phyloP scores from a whole-genome alignment of 2,329 filamentous ascomycete species.

The Teratosphaeria gauchensis region DNA sequence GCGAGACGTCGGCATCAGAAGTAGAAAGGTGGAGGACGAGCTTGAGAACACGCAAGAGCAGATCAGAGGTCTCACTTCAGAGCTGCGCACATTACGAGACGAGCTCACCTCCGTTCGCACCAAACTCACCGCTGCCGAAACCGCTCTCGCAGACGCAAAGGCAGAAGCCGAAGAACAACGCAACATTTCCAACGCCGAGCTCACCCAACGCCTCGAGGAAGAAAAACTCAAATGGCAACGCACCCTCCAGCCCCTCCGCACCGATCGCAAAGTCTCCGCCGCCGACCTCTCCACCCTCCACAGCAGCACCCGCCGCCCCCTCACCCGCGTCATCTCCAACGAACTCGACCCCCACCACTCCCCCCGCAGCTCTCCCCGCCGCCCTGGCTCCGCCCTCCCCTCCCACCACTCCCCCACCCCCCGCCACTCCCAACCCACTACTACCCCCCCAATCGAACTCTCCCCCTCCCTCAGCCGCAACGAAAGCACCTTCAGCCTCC shows the following conservation, averaged over 20 bases:
- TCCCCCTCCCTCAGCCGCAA: slow-evolving; percentile 1
- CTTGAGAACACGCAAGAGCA: slow-evolving; percentile 59
- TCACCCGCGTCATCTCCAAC: slow-evolving; percentile 18
- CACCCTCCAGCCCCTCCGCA: neutral
- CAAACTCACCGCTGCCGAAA: slow-evolving; percentile 54
- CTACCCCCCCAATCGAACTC: slow-evolving; percentile 8
- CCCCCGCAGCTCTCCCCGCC: neutral
- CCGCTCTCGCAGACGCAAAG: slow-evolving; percentile 50
- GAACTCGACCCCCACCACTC: slow-evolving; percentile 15
- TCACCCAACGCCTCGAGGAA: slow-evolving; percentile 53
- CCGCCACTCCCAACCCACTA: slow-evolving; percentile 17
- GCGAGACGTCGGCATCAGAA: slow-evolving; percentile 65
- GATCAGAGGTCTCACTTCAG: slow-evolving; percentile 54
- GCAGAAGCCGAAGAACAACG: slow-evolving; percentile 51
- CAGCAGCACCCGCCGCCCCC: slow-evolving; percentile 22
- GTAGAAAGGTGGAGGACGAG: slow-evolving; percentile 68
- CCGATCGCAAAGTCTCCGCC: slow-evolving; percentile 25
- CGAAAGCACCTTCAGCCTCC: slow-evolving; percentile 1
- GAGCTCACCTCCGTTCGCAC: slow-evolving; percentile 54
- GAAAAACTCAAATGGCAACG: slow-evolving; percentile 51
- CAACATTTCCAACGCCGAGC: slow-evolving; percentile 47
- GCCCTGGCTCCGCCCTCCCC: slow-evolving; percentile 18
- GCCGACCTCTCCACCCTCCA: slow-evolving; percentile 21
- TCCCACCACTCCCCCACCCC: slow-evolving; percentile 23
- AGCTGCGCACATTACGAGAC: slow-evolving; percentile 50